phyloP scores from a whole-genome alignment of 73 alveolate species.

The Stentor roeselii region DNA sequence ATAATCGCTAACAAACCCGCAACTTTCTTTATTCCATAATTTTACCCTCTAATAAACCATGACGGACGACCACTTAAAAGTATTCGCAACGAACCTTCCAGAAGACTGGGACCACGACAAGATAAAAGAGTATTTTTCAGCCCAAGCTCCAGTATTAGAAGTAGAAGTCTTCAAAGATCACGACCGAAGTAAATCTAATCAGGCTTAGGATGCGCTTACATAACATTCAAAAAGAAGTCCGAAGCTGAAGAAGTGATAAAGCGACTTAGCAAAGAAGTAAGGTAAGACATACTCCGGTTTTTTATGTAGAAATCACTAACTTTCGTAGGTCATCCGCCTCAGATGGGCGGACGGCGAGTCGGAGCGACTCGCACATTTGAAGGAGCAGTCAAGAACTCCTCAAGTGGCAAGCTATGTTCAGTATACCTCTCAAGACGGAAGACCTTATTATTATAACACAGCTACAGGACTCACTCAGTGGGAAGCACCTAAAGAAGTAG shows the following conservation, averaged over 20 bases:
- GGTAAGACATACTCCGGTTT: neutral
- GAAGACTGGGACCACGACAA: too few species aligned
- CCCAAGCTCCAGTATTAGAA: neutral
- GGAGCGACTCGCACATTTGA: neutral
- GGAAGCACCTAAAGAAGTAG: conserved; percentile 30
- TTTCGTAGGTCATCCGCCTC: neutral
- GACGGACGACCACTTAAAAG: too few species aligned
- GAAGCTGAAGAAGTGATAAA: neutral
- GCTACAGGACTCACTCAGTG: conserved; percentile 27
- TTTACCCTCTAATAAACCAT: too few species aligned
- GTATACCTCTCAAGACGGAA: conserved; percentile 29
- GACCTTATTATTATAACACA: conserved; percentile 25
- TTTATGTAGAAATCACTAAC: too few species aligned
- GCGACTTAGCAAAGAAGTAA: neutral
- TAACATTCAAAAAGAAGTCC: neutral
- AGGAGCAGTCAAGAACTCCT: neutral
- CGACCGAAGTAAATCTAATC: neutral
- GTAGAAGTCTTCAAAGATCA: neutral
- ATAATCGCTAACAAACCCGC: too few species aligned
- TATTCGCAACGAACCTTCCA: too few species aligned
- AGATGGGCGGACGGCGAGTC: neutral
- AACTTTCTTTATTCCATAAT: too few species aligned
- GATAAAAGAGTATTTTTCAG: neutral
- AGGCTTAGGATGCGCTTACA: neutral
- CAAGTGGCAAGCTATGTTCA: neutral